Evolutionary conservation across 768 basidiomycete species (phyloP).

Genomic region (Glaciozyma antarctica): DNA sequence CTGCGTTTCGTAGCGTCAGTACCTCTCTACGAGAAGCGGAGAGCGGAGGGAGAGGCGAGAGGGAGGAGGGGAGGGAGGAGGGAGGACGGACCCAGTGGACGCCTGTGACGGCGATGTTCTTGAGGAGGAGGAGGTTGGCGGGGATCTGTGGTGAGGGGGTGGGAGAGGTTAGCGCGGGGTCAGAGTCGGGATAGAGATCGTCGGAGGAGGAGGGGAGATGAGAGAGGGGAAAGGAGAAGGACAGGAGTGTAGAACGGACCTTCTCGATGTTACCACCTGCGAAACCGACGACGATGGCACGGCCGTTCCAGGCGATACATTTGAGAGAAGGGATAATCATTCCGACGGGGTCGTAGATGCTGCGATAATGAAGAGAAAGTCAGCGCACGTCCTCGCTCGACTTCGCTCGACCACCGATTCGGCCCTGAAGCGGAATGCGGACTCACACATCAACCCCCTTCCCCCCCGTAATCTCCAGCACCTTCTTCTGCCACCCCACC

Average conservation of each 20-base stretch:
- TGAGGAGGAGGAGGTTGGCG: slow-evolving; percentile 63
- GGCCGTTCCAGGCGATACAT: slow-evolving; percentile 89
- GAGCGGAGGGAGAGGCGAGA: too few relatives aligned
- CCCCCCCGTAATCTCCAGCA: slow-evolving; percentile 68
- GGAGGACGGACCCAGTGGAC: slow-evolving; percentile 54
- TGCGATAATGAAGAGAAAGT: too few relatives aligned
- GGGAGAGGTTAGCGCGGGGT: too few relatives aligned
- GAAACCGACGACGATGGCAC: slow-evolving; percentile 87
- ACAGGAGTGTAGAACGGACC: slow-evolving; percentile 39
- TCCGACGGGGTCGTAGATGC: slow-evolving; percentile 73
- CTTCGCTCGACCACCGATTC: too few relatives aligned
- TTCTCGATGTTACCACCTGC: slow-evolving; percentile 68
- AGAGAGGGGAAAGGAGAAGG: too few relatives aligned
- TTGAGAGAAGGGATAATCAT: slow-evolving; percentile 70
- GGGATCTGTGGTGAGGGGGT: slow-evolving; percentile 70
- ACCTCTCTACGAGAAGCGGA: too few relatives aligned
- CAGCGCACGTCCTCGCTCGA: too few relatives aligned
- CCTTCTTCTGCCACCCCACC: slow-evolving; percentile 81
- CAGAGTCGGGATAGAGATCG: too few relatives aligned
- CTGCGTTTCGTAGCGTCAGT: neutral
- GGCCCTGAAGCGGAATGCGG: too few relatives aligned
- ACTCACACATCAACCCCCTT: slow-evolving; percentile 56
- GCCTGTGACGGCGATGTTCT: slow-evolving; percentile 75
- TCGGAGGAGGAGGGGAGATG: too few relatives aligned
- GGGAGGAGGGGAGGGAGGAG: neutral